Base-by-base conservation (phyloP, 306 rosid genomes). In the Casuarina equisetifolia region DNA sequence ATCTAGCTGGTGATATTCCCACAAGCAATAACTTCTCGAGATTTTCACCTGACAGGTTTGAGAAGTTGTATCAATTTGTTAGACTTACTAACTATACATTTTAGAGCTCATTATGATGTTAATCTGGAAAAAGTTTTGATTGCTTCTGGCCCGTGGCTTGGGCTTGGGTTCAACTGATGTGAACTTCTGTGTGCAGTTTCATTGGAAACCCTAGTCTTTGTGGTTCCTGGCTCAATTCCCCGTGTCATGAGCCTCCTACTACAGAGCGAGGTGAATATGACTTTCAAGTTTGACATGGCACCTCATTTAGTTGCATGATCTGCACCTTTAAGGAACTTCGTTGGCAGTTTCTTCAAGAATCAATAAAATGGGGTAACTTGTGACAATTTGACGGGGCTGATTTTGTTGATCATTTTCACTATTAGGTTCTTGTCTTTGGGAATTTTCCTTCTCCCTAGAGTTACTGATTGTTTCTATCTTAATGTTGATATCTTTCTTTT, bases 121-220 rank as follows among this genome's bases (percentile, higher is more conserved):
- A 17, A 51, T 67, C 35, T 62, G 16, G 4, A 17, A 36, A 19
- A 48, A 69, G 51, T 10, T n/a, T 16, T 80, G 6, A 55, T 46
- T 32, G 43, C 71, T 38, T 74, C 38, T 49, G 6, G 32, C 55
- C 35, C 68, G 19, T 58, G 76, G 44, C 72, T 52, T 9, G 38
- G 32, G 9, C 72, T 66, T 85, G n/a, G 36, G 10, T 51, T 11
- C 50, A 35, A 16, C 70, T 86, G 77, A 59, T 78, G 4, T 40
- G 45, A 68, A 20, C 51, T 72, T 74, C 40, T 72, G 2, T 85
- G 49, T 78, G 64, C 88, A 96, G 99, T 76, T 96, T 93, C 82
- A 66, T 96, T 76, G 99, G 99, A 85, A 96, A 96, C 79, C 86
- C 92, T 15, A 86, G 80, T 76, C 96, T 96, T 16, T 96, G 99